A percentile compares a stretch with the other conserved stretches of the same genome.
Evolutionary conservation across 2,329 filamentous ascomycete genomes (phyloP).

Genomic region (Lachnellula willkommii): DNA sequence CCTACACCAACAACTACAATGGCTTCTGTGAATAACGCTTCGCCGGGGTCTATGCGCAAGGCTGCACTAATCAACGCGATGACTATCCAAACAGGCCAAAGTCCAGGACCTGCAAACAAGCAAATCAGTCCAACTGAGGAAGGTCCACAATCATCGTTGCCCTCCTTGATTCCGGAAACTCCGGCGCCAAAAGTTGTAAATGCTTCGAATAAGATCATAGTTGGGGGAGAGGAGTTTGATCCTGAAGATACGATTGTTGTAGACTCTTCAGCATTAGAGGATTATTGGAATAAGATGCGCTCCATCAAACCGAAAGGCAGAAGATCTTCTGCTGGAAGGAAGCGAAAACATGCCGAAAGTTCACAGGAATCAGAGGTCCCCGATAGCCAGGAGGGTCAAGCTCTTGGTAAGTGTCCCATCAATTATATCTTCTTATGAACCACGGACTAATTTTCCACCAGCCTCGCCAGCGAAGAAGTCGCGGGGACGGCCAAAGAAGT

Average conservation of each 20-base stretch:
- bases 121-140: neutral
- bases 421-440: too few species aligned
- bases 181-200: conserved; percentile 10
- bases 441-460: too few species aligned
- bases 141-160: neutral
- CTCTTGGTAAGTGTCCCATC: conserved; percentile 8
- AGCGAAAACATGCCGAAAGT: conserved; percentile 16
- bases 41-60: conserved; percentile 6
- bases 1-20: neutral
- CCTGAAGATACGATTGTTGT: conserved; percentile 21
- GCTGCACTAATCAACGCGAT: conserved; percentile 6
- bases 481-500: conserved; percentile 6
- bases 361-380: conserved; percentile 16
- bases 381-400: conserved; percentile 19
- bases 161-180: conserved; percentile 26
- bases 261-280: conserved; percentile 13
- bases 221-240: conserved; percentile 14
- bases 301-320: conserved; percentile 3
- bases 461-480: conserved; percentile 13
- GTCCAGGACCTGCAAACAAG: neutral
- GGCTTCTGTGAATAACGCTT: neutral
- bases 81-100: neutral
- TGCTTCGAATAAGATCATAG: neutral
- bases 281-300: neutral
- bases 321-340: conserved; percentile 12